Evolutionary conservation across 2,329 filamentous ascomycete genomes (phyloP), one percentile per base, ranked within the genome.

Genomic region (Scorias spongiosa): DNA sequence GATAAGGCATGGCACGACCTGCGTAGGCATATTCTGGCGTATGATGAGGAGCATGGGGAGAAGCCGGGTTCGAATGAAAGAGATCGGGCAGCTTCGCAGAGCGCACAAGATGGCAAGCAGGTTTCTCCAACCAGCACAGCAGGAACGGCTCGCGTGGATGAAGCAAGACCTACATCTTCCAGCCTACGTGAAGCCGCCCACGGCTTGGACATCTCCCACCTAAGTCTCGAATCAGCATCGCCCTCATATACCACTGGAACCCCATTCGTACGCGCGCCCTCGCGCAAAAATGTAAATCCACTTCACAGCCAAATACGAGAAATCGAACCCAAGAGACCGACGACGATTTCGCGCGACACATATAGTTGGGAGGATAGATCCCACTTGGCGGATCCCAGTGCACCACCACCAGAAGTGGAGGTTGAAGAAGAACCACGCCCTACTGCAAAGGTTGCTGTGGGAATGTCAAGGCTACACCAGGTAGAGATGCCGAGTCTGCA

Each of bases 391-490:
- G 55, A 57, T 38, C 55, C 52, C 12, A 26, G 20, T 26, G 58
- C 54, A 44, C 49, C 52, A 36, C 45, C 51, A 5, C 51, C 49
- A 8, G 49, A 54, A 39, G 46, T 12, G 32, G 10, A 40, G 14
- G 38, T 39, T n/a, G 10, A 50, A 40, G 44, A 50, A 41, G 44
- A 45, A 48, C 58, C 58, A 44, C 60, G 60, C 0, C 66, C 66
- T 1, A 63, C 57, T 41, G 67, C 66, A 5, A 78, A 82, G 46
- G 79, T 96, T 2, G 78, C 87, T 2, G 89, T 96, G 1, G 91
- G 91, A 0, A 71, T 91, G 5, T 93, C 88, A n/a, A 76, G 87
- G 51, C 69, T 98, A 46, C 89, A 98, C 59, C 75, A 88, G 55
- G 89, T 96, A 1, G 79, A 84, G 46, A 70, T 96, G 53, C 87